A percentile compares a stretch with the other conserved stretches of the same genome.
Evolutionary conservation across 2,329 filamentous ascomycete genomes (phyloP).

Genomic region (Alternaria angustiovoidea): DNA sequence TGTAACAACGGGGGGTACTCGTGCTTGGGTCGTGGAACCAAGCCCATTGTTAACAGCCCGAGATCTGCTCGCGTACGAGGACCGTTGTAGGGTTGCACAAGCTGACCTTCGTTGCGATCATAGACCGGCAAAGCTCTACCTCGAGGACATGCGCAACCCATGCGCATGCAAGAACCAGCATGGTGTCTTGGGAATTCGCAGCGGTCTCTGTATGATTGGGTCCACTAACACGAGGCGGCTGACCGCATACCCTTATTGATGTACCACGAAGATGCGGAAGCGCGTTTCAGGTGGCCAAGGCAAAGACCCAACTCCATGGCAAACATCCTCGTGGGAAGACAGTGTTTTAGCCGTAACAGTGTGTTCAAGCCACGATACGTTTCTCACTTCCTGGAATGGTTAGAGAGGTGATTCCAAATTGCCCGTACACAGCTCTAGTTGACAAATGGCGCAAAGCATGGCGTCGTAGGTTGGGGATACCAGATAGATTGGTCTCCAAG

Average conservation of each 20-base stretch:
- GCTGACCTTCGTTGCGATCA: constrained; percentile 14
- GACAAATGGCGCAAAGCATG: constrained; percentile 12
- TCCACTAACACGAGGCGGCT: constrained; percentile 6
- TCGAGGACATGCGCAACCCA: neutral
- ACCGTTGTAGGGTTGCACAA: constrained; percentile 34
- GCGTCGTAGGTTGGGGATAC: constrained; percentile 12
- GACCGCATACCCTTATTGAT: constrained; percentile 10
- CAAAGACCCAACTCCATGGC: constrained; percentile 40
- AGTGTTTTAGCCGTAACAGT: constrained; percentile 3
- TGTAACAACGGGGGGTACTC: constrained; percentile 44
- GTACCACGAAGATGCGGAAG: constrained; percentile 19
- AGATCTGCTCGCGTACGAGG: constrained; percentile 24
- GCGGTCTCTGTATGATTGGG: neutral
- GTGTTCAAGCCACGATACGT: constrained; percentile 14
- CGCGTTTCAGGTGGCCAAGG: constrained; percentile 41
- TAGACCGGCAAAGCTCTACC: neutral
- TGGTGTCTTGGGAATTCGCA: too few relatives aligned
- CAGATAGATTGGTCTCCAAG: constrained; percentile 13
- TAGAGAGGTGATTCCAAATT: constrained; percentile 3
- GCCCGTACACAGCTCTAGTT: constrained; percentile 13
- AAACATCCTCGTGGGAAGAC: constrained; percentile 27
- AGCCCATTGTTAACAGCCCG: constrained; percentile 25
- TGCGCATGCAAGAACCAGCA: neutral
- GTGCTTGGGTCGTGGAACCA: constrained; percentile 38
- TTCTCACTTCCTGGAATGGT: constrained; percentile 6